Evolutionary conservation across 371 early-diverging fungal genomes (phyloP), one percentile per base, ranked within the genome.

Genomic region (Actinomortierella wolfii): DNA sequence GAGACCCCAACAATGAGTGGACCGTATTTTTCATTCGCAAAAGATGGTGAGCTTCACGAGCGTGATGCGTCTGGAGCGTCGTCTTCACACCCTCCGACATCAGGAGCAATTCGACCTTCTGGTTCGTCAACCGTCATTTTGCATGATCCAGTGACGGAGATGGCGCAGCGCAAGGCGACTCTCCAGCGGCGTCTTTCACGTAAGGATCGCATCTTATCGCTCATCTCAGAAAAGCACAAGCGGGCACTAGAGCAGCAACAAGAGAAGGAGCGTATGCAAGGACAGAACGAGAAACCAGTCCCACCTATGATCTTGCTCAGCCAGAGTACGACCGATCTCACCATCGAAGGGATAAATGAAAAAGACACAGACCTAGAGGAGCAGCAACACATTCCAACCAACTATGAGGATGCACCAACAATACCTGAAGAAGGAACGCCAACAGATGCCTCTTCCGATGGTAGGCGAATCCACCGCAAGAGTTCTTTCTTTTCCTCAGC

Each of bases 261-360:
- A 39, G 58, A 60, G 39, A 64, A 54, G 46, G 34, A 34, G 7
- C 52, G 23, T 26, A 55, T 60, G 14, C 58, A 58, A 17, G 66
- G 61, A 17, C 60, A 70, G 25, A 65, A n/a, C 34, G 52, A 54
- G 23, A 65, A 61, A 23, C 66, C 71, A 0, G 62, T 61, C 2
- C 71, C 71, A 18, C 71, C 71, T 8, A 70, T 70, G 66, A 70
- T 70, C 54, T 55, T 70, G 8, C 71, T 70, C 42, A 70, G 71
- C 51, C 71, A 70, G 42, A 70, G 71, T 46, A 51, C 59, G 1
- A 55, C 58, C 14, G 56, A 56, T 6, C 18, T 44, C 7, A 23
- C 25, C 9, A 51, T 49, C 1, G 63, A 68, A 11, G 34, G 34
- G 4, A 4, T 34, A 11, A 11, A 11, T 11, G 34, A 34, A 11